Base-by-base conservation (phyloP, 768 basidiomycete genomes). In the Lactarius psammicola region DNA sequence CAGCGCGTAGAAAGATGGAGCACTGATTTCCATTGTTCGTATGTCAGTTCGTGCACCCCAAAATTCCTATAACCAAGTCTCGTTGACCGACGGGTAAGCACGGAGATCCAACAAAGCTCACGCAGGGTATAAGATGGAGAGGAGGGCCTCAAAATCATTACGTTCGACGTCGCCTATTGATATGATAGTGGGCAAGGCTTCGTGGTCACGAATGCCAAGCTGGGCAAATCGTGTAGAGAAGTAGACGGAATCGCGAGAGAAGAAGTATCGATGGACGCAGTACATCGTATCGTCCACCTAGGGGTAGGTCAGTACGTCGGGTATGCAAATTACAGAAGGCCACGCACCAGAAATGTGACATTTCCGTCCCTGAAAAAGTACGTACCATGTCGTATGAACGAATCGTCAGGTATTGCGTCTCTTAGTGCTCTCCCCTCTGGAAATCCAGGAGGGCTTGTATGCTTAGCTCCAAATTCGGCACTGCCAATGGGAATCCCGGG, bases 41-140 rank as follows among this genome's bases (percentile, higher is more conserved):
- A 64, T 23, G 31, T 30, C 18, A 59, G 46, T 2, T 67, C 66
- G 56, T 51, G 17, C 15, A 0, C 26, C 17, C 17, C 30, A 18
- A 61, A 66, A 31, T 51, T 56, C 7, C 56, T 62, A 13, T 1
- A 20, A 2, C 18, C 36, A 28, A 11, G 40, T 36, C 4, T 40
- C 26, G 4, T 42, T 31, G 31, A 40, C 3, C 3, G 33, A 20
- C 1, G 36, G 23, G 4, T 17, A 34, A 26, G 60, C 5, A 34
- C 10, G 8, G 28, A 46, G 34, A 33, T 15, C 31, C 11, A 23
- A 3, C 11, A 23, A 23, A 58, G 57, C 68, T 61, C 31, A 71
- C 70, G 28, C 10, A 10, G 70, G 69, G 40, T 71, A 71, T 46
- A 71, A 23, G 26, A 71, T 40, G 4, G 66, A 71, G 44, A 71